Base-by-base conservation (phyloP, 306 rosid species). In the Glycyrrhiza uralensis region DNA sequence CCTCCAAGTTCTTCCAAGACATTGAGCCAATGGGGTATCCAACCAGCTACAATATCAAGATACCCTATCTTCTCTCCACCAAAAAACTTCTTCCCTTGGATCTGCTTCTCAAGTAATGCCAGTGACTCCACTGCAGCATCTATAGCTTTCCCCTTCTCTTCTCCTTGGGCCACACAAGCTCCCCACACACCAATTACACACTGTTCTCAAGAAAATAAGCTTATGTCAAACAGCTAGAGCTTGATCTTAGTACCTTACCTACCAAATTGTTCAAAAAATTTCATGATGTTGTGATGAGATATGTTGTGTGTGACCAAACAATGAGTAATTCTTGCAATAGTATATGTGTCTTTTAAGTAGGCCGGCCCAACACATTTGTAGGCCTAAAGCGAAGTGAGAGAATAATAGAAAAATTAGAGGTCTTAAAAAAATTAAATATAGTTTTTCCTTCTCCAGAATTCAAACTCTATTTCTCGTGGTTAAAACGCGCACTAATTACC, bases 31-130 rank as follows among this genome's bases (percentile, higher is more conserved):
- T 61, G 47, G 61, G 66, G 52, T 13, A 78, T 20, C 75, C 80
- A 71, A 0, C 85, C 83, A 35, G 63, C 76, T 6, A 46, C 85
- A 36, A 83, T 36, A 17, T 72, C 82, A 77, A 83, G 69, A 51
- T 69, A 77, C 4, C 85, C 81, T 12, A 79, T 36, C 58, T 65
- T 55, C 7, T 72, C 83, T 12, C 85, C 85, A 8, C 81, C 86
- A 77, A 82, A 82, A 9, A 39, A 82, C 62, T 74, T 78, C 14
- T 89, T 82, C 80, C 89, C 95, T 61, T 83, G 29, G 32, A 89
- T 74, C 39, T 66, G 79, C 47, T 80, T 65, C 80, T 86, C 95
- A 49, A 86, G 71, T 62, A 68, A 18, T 49, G 66, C 58, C 4
- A 89, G 44, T 30, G 47, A 76, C 72, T 84, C 86, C 18, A 52